Base-by-base conservation (phyloP, 1,284 basidiomycete species). In the Melampsora americana region DNA sequence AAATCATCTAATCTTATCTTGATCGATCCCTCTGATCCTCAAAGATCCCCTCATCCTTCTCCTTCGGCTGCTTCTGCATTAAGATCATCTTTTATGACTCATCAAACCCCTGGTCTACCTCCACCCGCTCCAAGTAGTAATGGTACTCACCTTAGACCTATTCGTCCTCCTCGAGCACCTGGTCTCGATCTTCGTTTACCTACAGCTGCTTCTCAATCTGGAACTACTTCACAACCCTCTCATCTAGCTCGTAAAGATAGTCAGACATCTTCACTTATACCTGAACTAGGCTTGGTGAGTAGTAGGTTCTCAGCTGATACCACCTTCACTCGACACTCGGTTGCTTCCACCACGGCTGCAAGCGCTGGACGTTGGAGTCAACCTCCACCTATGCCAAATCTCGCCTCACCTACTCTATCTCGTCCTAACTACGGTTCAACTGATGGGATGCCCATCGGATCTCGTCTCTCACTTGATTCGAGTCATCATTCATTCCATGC, bases 121-220 rank as follows among this genome's bases (percentile, higher is more conserved):
- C 20, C 2, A 28, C 69, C 61, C 23, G 42, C n/a, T 46, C 61
- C 61, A 72, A 42, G n/a, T 61, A 35, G 39, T 35, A 65, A 35
- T 42, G 59, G n/a, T 9, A 4, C 26, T 2, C 23, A 20, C 5
- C 35, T 46, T 28, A 65, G 26, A 60, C 71, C 71, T 14, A 44
- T 66, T 50, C 62, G 71, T 26, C 71, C 71, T 23, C 71, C 61
- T 56, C 71, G 71, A 9, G 71, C 71, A 23, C 71, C 71, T 14
- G 71, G 66, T 50, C 71, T 73, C n/a, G 64, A 73, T 44, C 64
- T 73, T 39, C 60, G 64, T 12, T 44, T 72, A 20, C 69, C 69
- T 46, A 39, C 53, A 20, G 61, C 61, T 9, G 35, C 50, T 39
- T 68, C 66, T n/a, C 16, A 68, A 30, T 50, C 32, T 35, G 20